Evolutionary conservation across 306 rosid genomes (phyloP).

Genomic region (Corylus heterophylla): DNA sequence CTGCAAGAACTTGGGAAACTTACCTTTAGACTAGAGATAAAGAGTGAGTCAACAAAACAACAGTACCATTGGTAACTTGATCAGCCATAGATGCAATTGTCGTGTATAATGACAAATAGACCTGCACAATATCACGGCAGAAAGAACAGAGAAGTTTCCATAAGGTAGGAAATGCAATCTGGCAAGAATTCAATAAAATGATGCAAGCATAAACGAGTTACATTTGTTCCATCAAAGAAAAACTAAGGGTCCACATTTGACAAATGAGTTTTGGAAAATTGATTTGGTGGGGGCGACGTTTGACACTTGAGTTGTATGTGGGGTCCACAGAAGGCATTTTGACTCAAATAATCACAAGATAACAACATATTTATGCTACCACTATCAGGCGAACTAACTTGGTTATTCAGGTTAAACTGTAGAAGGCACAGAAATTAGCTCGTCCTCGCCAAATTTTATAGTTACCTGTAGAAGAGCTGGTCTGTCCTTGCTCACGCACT

Average conservation of each 20-base stretch:
- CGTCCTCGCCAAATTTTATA: slow-evolving; percentile 4
- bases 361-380: slow-evolving; percentile 12
- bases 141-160: slow-evolving; percentile 16
- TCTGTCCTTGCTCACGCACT: slow-evolving; percentile 97
- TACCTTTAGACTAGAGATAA: slow-evolving; percentile 77
- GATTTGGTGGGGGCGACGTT: no score
- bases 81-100: slow-evolving; percentile 72
- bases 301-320: no score
- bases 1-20: slow-evolving; percentile 13
- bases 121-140: slow-evolving; percentile 43
- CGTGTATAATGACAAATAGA: slow-evolving; percentile 82
- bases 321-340: no score
- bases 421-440: slow-evolving; percentile 12
- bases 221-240: slow-evolving; percentile 3
- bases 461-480: slow-evolving; percentile 94
- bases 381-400: slow-evolving; percentile 5
- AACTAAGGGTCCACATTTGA: background rate
- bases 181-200: background rate
- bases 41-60: slow-evolving; percentile 69
- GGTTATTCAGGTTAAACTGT: slow-evolving; percentile 5
- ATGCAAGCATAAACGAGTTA: slow-evolving; percentile 7
- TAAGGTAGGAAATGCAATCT: slow-evolving; percentile 13
- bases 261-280: no score
- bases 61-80: slow-evolving; percentile 60
- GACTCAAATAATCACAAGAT: background rate